These are phyloP conservation scores for Nyctanthes arbortristis DNA, from an alignment of 257 asterid genomes.

Conservation along the genomic window DNA sequence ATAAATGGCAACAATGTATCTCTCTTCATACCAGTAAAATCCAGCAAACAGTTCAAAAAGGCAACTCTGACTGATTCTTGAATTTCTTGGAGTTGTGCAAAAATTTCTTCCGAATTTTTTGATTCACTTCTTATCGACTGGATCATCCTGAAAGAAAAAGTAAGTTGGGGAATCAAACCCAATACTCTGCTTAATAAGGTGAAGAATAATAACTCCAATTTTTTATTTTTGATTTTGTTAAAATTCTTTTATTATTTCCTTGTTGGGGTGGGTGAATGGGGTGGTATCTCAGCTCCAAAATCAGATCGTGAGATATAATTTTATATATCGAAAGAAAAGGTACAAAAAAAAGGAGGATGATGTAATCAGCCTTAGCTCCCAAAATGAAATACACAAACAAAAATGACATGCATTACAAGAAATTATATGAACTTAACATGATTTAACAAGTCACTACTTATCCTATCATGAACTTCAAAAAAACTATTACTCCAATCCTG, in stretches of 20 bases:
- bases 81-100: slow-evolving; percentile 77
- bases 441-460: too few species aligned
- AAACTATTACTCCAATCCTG: too few species aligned
- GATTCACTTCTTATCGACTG: slow-evolving; percentile 73
- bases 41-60: slow-evolving; percentile 80
- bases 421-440: too few species aligned
- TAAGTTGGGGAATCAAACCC: slow-evolving; percentile 12
- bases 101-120: slow-evolving; percentile 72
- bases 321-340: too few species aligned
- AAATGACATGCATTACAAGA: too few species aligned
- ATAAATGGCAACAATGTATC: slow-evolving; percentile 21
- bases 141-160: slow-evolving; percentile 65
- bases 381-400: too few species aligned
- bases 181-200: slow-evolving; percentile 21
- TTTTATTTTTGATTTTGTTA: slow-evolving; percentile 27
- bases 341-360: too few species aligned
- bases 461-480: too few species aligned
- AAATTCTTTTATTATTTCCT: too few species aligned
- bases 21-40: slow-evolving; percentile 75
- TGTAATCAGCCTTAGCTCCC: too few species aligned
- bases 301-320: too few species aligned
- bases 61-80: slow-evolving; percentile 92
- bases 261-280: background rate
- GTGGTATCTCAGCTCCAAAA: too few species aligned
- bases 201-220: slow-evolving; percentile 11